phyloP scores from a whole-genome alignment of 805 yeast genomes.

The Candida ficus region DNA sequence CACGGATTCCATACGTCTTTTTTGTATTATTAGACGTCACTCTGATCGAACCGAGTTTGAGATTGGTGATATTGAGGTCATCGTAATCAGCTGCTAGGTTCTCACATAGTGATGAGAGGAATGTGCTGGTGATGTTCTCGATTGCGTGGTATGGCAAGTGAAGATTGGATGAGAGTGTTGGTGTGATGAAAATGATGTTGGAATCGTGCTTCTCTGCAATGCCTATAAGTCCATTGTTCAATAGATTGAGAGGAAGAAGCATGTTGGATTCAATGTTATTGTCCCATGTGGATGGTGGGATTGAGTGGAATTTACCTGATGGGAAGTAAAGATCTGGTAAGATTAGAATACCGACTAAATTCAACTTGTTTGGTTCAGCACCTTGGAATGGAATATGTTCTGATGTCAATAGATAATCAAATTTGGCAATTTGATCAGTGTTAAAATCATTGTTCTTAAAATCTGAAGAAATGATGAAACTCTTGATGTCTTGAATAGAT shows the following conservation, averaged over 20 bases:
- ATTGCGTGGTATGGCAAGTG: slow-evolving; percentile 60
- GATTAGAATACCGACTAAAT: slow-evolving; percentile 60
- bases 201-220: slow-evolving; percentile 46
- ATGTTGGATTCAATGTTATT: slow-evolving; percentile 41
- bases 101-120: slow-evolving; percentile 34
- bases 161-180: slow-evolving; percentile 50
- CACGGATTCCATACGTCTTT: slow-evolving; percentile 18
- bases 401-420: slow-evolving; percentile 43
- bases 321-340: slow-evolving; percentile 69
- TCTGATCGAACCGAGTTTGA: slow-evolving; percentile 43
- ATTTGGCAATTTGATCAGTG: slow-evolving; percentile 38
- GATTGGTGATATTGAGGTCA: slow-evolving; percentile 36
- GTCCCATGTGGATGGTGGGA: slow-evolving; percentile 47
- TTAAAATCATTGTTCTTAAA: slow-evolving; percentile 37
- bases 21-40: slow-evolving; percentile 27
- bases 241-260: slow-evolving; percentile 43
- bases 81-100: slow-evolving; percentile 36
- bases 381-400: slow-evolving; percentile 58
- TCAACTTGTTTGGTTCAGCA: slow-evolving; percentile 49
- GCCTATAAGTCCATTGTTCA: slow-evolving; percentile 51
- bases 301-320: slow-evolving; percentile 58
- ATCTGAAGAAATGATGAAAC: slow-evolving; percentile 48
- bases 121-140: slow-evolving; percentile 48
- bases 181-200: slow-evolving; percentile 47
- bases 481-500: slow-evolving; percentile 63